phyloP scores from a whole-genome alignment of 169 alveolate species.

The Plasmodium knowlesi region DNA sequence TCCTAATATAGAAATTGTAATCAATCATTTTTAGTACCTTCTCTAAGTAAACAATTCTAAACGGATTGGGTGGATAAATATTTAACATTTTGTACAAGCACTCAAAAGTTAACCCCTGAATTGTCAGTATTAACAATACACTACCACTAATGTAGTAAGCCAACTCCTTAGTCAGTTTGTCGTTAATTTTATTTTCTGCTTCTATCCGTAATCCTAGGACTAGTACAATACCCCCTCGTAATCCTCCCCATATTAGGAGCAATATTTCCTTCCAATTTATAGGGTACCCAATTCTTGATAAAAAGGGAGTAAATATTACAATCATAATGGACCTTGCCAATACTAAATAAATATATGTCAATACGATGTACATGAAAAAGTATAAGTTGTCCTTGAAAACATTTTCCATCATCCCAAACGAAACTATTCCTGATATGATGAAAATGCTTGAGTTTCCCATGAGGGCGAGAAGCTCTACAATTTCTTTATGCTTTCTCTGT shows the following conservation, averaged over 20 bases:
- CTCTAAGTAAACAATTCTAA: slow-evolving; percentile 87
- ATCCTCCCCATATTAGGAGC: slow-evolving; percentile 93
- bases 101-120: slow-evolving; percentile 93
- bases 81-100: slow-evolving; percentile 85
- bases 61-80: slow-evolving; percentile 91
- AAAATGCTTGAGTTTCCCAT: slow-evolving; percentile 89
- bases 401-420: slow-evolving; percentile 88
- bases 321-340: slow-evolving; percentile 88
- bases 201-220: slow-evolving; percentile 92
- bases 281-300: slow-evolving; percentile 85
- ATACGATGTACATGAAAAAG: slow-evolving; percentile 48
- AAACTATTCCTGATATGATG: slow-evolving; percentile 87
- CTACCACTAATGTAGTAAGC: slow-evolving; percentile 93
- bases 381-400: slow-evolving; percentile 56
- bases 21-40: slow-evolving; percentile 90
- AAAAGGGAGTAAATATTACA: slow-evolving; percentile 84
- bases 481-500: slow-evolving; percentile 84
- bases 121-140: slow-evolving; percentile 89
- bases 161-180: slow-evolving; percentile 83
- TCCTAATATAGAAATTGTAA: slow-evolving; percentile 80
- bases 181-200: slow-evolving; percentile 85
- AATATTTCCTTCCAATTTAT: slow-evolving; percentile 88
- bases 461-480: slow-evolving; percentile 83
- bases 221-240: slow-evolving; percentile 93
- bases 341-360: slow-evolving; percentile 81